A percentile compares a stretch with the other conserved stretches of the same genome.
These are phyloP conservation scores for Plenodomus lindquistii DNA, from an alignment of 2,329 filamentous ascomycete species.

Conservation along the genomic window DNA sequence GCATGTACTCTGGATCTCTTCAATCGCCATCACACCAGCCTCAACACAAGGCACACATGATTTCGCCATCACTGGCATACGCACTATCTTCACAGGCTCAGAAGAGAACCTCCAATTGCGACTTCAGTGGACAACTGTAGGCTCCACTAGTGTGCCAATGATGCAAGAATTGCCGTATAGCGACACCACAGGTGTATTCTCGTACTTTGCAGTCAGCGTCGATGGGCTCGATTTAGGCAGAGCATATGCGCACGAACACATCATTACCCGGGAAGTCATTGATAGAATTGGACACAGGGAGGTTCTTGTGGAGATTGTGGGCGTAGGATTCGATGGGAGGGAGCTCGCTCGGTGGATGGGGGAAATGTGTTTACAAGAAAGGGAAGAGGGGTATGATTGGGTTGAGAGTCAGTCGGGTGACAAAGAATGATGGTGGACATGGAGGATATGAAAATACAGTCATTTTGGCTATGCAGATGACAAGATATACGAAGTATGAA, in stretches of 20 bases:
- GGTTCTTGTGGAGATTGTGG: constrained; percentile 1
- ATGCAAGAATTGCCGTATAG: constrained; percentile 31
- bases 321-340: constrained; percentile 4
- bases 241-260: constrained; percentile 36
- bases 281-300: neutral
- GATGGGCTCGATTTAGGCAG: constrained; percentile 25
- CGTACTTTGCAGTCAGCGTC: constrained; percentile 34
- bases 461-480: no score
- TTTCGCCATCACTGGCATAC: constrained; percentile 1
- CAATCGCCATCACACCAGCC: constrained; percentile 2
- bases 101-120: constrained; percentile 25
- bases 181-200: constrained; percentile 39
- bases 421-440: no score
- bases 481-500: no score
- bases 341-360: neutral
- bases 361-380: neutral
- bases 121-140: constrained; percentile 28
- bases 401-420: no score
- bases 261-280: constrained; percentile 18
- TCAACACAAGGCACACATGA: constrained; percentile 20
- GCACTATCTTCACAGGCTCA: constrained; percentile 14
- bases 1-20: neutral
- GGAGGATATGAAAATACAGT: no score
- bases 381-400: neutral
- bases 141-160: neutral